phyloP scores from a whole-genome alignment of 305 asterid species.

The Fraxinus paxiana region DNA sequence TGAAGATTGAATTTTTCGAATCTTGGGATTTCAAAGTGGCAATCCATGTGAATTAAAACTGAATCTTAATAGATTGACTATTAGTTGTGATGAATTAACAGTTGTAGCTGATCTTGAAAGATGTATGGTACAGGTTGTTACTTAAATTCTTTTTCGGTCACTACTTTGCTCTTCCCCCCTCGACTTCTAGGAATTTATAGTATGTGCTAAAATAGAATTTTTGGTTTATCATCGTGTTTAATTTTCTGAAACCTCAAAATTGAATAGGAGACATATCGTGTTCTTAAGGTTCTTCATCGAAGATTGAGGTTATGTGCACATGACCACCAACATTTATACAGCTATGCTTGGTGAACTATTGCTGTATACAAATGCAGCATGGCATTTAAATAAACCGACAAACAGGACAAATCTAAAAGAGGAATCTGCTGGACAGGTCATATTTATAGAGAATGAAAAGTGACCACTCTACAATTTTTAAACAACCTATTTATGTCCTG shows the following conservation, averaged over 20 bases:
- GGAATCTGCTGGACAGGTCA: not conserved
- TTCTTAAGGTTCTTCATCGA: constrained; percentile 11
- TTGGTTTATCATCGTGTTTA: not conserved
- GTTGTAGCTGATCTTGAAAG: not conserved
- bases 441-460: too few species aligned
- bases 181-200: constrained; percentile 14
- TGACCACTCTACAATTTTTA: too few species aligned
- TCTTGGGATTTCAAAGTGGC: not conserved
- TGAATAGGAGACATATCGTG: constrained; percentile 5
- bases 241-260: constrained; percentile 6
- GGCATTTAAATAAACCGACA: not conserved
- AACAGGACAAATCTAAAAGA: not conserved
- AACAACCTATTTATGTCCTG: too few species aligned
- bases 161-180: not conserved
- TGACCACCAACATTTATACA: not conserved
- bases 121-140: not conserved
- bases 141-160: not conserved
- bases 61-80: constrained; percentile 15
- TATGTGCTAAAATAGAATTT: not conserved
- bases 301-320: constrained; percentile 7
- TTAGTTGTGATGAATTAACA: not conserved
- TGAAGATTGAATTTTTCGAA: not conserved
- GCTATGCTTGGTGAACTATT: constrained; percentile 7
- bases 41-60: constrained; percentile 8
- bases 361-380: not conserved